Conservation (phyloP, 768 basidiomycete species). For the Tricholoma flavovirens region DNA sequence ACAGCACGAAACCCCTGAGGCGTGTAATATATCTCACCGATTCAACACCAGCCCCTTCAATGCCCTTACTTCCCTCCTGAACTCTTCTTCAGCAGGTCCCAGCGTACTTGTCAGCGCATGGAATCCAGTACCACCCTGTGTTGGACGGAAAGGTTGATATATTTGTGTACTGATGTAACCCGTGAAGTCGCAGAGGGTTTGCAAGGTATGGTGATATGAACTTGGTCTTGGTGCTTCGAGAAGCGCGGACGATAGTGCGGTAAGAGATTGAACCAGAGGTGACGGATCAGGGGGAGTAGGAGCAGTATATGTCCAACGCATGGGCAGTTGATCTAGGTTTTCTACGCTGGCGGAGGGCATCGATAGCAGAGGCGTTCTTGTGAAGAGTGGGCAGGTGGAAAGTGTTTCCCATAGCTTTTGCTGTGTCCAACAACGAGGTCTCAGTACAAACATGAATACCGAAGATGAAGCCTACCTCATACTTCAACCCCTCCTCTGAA, state of each 20-base stretch:
- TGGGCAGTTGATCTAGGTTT: conserved; percentile 17
- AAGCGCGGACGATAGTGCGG: conserved; percentile 29
- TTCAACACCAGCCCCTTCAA: conserved; percentile 78
- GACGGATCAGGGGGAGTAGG: conserved; percentile 30
- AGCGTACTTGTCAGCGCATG: conserved; percentile 18
- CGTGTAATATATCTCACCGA: conserved; percentile 36
- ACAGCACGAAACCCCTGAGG: neutral
- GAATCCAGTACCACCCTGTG: conserved; percentile 22
- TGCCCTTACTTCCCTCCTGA: conserved; percentile 68
- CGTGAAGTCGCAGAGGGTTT: conserved; percentile 66
- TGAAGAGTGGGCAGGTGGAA: conserved; percentile 46
- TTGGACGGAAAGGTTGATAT: conserved; percentile 44
- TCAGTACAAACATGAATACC: neutral
- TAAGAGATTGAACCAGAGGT: conserved; percentile 32
- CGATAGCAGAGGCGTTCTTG: conserved; percentile 21
- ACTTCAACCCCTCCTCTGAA: conserved; percentile 42
- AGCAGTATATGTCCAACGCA: conserved; percentile 36
- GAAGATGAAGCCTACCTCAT: conserved; percentile 40
- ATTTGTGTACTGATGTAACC: conserved; percentile 76
- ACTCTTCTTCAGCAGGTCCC: conserved; percentile 56
- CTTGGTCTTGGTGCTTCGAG: conserved; percentile 28
- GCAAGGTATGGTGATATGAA: conserved; percentile 55
- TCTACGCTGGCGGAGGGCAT: conserved; percentile 15
- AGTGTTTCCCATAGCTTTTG: conserved; percentile 61
- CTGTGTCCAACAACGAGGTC: conserved; percentile 11